Evolutionary conservation across 495 filamentous ascomycete species (phyloP).

Genomic region (Hyphodiscus hymeniophilus): DNA sequence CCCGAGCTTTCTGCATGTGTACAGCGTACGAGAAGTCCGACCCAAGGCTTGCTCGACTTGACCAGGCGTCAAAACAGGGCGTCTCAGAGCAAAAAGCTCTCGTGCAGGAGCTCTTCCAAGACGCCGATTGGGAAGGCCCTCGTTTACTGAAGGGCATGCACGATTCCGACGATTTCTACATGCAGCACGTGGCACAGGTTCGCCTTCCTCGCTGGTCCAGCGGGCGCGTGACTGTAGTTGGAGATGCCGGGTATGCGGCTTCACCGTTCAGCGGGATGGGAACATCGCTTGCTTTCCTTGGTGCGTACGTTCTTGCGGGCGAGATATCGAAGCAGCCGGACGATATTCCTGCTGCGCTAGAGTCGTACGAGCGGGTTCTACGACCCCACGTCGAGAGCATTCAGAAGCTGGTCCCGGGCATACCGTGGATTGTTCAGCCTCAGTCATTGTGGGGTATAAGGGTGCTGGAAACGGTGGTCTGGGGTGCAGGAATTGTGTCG

Average conservation of each 20-base stretch:
- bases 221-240: conserved; percentile 40
- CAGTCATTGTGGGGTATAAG: too few relatives aligned
- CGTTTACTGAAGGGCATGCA: conserved; percentile 31
- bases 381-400: too few relatives aligned
- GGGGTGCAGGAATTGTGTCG: too few relatives aligned
- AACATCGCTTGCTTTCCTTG: conserved; percentile 34
- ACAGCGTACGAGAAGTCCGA: too few relatives aligned
- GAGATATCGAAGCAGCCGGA: conserved; percentile 35
- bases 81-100: conserved; percentile 30
- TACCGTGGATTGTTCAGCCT: too few relatives aligned
- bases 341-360: too few relatives aligned
- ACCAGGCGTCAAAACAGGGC: conserved; percentile 2
- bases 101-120: conserved; percentile 31
- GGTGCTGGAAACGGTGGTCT: too few relatives aligned
- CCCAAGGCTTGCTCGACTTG: too few relatives aligned
- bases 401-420: too few relatives aligned
- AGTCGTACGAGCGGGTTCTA: too few relatives aligned
- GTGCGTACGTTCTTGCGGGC: conserved; percentile 46
- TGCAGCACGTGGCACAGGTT: conserved; percentile 28
- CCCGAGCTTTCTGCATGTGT: too few relatives aligned
- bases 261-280: conserved; percentile 42
- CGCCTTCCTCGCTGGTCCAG: conserved; percentile 33
- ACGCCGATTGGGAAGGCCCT: conserved; percentile 35
- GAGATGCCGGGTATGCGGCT: conserved; percentile 48
- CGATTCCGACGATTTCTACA: conserved; percentile 41